Base-by-base conservation (phyloP, 768 basidiomycete genomes). In the Daedalea quercina region DNA sequence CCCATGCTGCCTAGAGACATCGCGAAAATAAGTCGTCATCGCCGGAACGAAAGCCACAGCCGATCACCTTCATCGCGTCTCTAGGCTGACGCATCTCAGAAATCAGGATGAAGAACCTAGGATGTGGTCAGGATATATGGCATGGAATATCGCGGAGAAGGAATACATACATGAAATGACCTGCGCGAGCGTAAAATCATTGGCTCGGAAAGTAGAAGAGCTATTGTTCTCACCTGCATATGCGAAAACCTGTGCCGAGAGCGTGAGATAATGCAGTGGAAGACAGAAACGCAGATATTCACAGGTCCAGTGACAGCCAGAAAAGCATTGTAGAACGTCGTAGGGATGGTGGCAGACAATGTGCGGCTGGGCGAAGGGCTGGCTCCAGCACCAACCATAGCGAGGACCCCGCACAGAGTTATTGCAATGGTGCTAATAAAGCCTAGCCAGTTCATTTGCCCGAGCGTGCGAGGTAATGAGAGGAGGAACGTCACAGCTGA, bases 91-190 rank as follows among this genome's bases (percentile, higher is more conserved):
- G 65, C 80, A 80, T 80, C 58, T 81, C 79, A 13, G 79, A 80
- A 26, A 79, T 78, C n/a, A 80, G 61, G 37, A 80, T 74, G 57
- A 80, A 80, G 60, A 80, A 80, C 75, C 77, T 78, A 40, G 24
- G 13, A 24, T 19, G 9, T 35, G 13, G 19, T 23, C 9, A 11
- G 15, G 2, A 44, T 19, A 9, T 8, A 52, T 15, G 28, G 37
- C 12, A 23, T 26, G 17, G n/a, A 26, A 44, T 45, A 34, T n/a
- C 19, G 23, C 26, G 58, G 6, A 31, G 28, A 31, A 74, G 23
- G 19, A 9, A 24, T 3, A 46, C 69, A 23, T 60, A 78, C 77
- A 79, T 76, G 63, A 81, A 80, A 58, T 80, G 77, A 0, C 78
- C 76, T 77, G 54, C 19, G n/a, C n/a, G n/a, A n/a, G n/a, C n/a